Conservation (phyloP, 2,329 filamentous ascomycete species). For the Botryotinia narcissicola region DNA sequence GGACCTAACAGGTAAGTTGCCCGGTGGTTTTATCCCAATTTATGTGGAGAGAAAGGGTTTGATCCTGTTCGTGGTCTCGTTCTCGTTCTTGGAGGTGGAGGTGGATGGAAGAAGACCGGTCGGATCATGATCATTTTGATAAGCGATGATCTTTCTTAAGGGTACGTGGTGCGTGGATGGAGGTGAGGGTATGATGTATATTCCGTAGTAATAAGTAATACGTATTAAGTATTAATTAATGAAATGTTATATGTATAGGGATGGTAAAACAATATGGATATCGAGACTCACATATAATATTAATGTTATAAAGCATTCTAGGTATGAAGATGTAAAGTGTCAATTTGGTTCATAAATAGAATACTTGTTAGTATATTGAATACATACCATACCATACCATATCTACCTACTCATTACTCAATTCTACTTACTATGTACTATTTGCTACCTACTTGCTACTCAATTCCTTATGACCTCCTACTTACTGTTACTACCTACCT, state of each 20-base stretch:
- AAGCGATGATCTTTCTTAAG: neutral
- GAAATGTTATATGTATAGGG: neutral
- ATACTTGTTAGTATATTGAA: too few relatives aligned
- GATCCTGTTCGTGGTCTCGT: neutral
- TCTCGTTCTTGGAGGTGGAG: too few relatives aligned
- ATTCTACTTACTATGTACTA: too few relatives aligned
- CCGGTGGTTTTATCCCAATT: neutral
- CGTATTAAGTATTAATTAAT: neutral
- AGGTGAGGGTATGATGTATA: too few relatives aligned
- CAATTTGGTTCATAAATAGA: too few relatives aligned
- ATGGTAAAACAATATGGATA: too few relatives aligned
- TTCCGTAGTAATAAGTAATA: neutral
- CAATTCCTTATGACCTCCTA: neutral
- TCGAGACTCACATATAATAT: neutral
- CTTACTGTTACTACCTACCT: too few relatives aligned
- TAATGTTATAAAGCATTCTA: neutral
- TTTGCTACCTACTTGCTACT: too few relatives aligned
- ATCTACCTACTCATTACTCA: too few relatives aligned
- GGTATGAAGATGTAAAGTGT: neutral
- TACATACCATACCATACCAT: too few relatives aligned
- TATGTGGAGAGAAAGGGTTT: neutral
- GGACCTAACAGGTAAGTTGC: neutral
- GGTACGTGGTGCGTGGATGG: neutral
- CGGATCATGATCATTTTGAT: neutral
- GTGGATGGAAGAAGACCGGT: neutral